Conservation (phyloP, 1,284 basidiomycete species). For the Pseudomicrostroma phylloplanum region DNA sequence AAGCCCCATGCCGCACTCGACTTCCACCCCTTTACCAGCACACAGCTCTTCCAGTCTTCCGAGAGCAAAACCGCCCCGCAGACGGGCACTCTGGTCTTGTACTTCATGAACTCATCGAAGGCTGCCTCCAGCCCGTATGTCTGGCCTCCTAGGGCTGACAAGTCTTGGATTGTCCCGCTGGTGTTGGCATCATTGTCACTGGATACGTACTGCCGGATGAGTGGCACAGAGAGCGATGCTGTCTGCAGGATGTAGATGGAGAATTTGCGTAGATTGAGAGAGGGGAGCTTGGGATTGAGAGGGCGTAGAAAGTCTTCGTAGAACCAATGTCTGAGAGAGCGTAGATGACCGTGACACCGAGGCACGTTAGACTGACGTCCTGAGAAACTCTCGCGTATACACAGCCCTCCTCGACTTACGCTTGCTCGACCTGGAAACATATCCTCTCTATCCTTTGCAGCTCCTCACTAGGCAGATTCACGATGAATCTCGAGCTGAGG, state of each 20-base stretch:
- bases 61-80: constrained; percentile 96
- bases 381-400: too few species aligned
- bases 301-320: constrained; percentile 94
- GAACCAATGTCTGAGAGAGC: constrained; percentile 79
- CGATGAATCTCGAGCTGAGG: constrained; percentile 69
- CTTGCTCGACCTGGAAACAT: constrained; percentile 98
- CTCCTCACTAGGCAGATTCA: constrained; percentile 92
- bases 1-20: constrained; percentile 94
- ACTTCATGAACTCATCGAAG: constrained; percentile 55
- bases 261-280: constrained; percentile 72
- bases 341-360: background rate
- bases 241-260: constrained; percentile 71
- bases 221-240: constrained; percentile 39
- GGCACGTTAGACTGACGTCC: background rate
- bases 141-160: background rate
- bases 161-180: constrained; percentile 23
- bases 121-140: constrained; percentile 31
- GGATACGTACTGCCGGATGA: constrained; percentile 46
- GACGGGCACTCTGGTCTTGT: constrained; percentile 97
- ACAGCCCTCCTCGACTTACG: constrained; percentile 59
- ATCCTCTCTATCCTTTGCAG: constrained; percentile 82
- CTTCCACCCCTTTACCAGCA: constrained; percentile 84
- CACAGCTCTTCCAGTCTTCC: constrained; percentile 67
- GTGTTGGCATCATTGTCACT: constrained; percentile 19
- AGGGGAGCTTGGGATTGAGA: constrained; percentile 77